Evolutionary conservation across 2,329 filamentous ascomycete species (phyloP).

Genomic region (Seiridium unicorne): DNA sequence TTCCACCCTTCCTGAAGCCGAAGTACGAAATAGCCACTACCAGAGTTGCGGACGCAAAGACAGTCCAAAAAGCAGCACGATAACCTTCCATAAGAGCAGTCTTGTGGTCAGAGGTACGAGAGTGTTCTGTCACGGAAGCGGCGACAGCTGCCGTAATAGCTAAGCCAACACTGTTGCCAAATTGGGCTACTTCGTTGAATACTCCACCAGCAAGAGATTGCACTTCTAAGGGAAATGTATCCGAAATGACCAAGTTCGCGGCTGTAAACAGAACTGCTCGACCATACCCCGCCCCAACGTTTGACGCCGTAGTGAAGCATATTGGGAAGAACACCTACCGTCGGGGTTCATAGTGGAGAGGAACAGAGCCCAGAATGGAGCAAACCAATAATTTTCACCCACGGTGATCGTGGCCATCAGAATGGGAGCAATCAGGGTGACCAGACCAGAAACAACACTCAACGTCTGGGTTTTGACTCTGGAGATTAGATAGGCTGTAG

Average conservation of each 20-base stretch:
- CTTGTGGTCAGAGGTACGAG: slow-evolving; percentile 12
- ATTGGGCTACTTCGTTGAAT: slow-evolving; percentile 58
- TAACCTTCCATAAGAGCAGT: slow-evolving; percentile 48
- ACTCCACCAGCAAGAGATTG: slow-evolving; percentile 60
- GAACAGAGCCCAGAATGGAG: slow-evolving; percentile 40
- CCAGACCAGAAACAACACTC: slow-evolving; percentile 35
- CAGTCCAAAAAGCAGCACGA: slow-evolving; percentile 51
- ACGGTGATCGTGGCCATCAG: slow-evolving; percentile 53
- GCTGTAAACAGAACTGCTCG: slow-evolving; percentile 51
- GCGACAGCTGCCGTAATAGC: slow-evolving; percentile 50
- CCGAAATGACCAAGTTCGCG: slow-evolving; percentile 51
- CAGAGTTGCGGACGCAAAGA: slow-evolving; percentile 43
- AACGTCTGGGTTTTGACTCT: slow-evolving; percentile 35
- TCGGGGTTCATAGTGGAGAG: slow-evolving; percentile 43
- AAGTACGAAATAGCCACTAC: slow-evolving; percentile 35
- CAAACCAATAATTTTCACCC: slow-evolving; percentile 49
- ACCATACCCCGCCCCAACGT: background rate
- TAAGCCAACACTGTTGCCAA: slow-evolving; percentile 53
- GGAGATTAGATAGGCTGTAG: slow-evolving; percentile 39
- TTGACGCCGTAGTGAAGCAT: too few relatives aligned
- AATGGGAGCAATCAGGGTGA: slow-evolving; percentile 46
- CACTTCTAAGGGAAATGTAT: slow-evolving; percentile 50
- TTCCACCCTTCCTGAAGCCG: slow-evolving; percentile 44
- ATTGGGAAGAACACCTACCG: slow-evolving; percentile 21
- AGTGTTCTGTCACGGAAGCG: slow-evolving; percentile 34